Evolutionary conservation across 2,329 filamentous ascomycete species (phyloP), one percentile per base, ranked within the genome.

Genomic region (Diplodia seriata): DNA sequence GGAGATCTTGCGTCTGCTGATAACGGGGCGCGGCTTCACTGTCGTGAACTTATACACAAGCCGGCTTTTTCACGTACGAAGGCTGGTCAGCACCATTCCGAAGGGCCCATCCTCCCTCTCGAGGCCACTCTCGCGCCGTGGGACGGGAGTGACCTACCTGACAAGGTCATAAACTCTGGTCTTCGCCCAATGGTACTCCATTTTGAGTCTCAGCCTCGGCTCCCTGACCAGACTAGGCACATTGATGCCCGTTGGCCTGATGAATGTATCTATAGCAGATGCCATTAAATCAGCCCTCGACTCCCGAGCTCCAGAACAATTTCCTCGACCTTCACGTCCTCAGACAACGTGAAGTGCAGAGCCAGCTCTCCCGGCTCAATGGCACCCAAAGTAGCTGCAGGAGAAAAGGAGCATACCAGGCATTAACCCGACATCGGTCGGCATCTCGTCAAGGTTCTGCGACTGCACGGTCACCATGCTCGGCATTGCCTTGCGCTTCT

Each of bases 1-100:
- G 9, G 82, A 76, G 56, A 86, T 79, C 2, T 29, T 14, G 8
- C 66, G 31, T 64, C 77, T 74, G 26, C 77, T 71, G 15, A 80
- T 81, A 31, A 77, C 72, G 74, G 84, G 83, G n/a, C 72, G 74
- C 6, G 68, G 70, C 57, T 69, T 68, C 33, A 49, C 26, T n/a
- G 68, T 40, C 23, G 59, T 47, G 29, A 62, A 71, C 66, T 70
- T 71, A 55, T 70, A 73, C 31, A 63, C 14, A 2, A 71, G 1
- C 2, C 67, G 56, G 23, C 71, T 70, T 43, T 15, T 14, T 38
- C 36, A 11, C 18, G 49, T 5, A 18, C 36, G n/a, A 23, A 57
- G 9, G 18, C 9, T 33, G 18, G 51, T 56, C n/a, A 57, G 40
- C 57, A 43, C 15, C 49, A 36, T 50, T 70, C 71, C 43, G 72